Conservation (phyloP, 1,284 basidiomycete species). For the Trametes polyzona region DNA sequence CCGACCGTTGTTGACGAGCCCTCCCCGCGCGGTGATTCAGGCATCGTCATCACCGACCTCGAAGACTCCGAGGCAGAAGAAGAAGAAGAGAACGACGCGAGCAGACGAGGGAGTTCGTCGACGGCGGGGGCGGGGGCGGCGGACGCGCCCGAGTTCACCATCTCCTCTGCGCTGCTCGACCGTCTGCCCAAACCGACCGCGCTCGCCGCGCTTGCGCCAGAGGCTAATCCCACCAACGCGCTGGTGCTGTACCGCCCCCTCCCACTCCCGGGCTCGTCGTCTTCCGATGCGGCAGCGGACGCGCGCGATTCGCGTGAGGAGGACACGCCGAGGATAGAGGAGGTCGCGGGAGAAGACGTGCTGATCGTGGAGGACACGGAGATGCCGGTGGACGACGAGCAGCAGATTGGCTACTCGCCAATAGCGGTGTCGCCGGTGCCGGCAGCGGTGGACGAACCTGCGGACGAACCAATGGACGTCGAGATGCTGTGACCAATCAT, state of each 20-base stretch:
- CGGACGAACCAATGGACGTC: slow-evolving; percentile 64
- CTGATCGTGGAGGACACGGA: slow-evolving; percentile 9
- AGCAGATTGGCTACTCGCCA: slow-evolving; percentile 14
- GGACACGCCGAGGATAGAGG: slow-evolving; percentile 12
- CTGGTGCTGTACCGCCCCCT: slow-evolving; percentile 62
- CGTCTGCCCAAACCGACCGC: slow-evolving; percentile 31
- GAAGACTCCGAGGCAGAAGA: slow-evolving; percentile 53
- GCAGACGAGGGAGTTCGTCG: no score
- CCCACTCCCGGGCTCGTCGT: no score
- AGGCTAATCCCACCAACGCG: slow-evolving; percentile 45
- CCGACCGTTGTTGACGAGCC: slow-evolving; percentile 19
- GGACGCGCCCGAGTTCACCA: slow-evolving; percentile 29
- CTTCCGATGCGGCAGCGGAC: no score
- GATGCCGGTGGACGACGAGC: slow-evolving; percentile 17
- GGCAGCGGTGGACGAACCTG: slow-evolving; percentile 12
- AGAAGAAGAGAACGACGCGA: slow-evolving; percentile 34
- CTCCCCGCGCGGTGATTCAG: slow-evolving; percentile 34
- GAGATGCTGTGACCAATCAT: slow-evolving; percentile 37
- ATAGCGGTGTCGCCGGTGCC: slow-evolving; percentile 19
- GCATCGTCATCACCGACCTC: slow-evolving; percentile 66
- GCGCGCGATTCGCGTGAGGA: slow-evolving; percentile 15
- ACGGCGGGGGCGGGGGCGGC: no score
- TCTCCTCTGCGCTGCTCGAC: slow-evolving; percentile 53
- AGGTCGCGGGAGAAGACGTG: slow-evolving; percentile 6
- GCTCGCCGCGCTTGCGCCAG: slow-evolving; percentile 19